These are phyloP conservation scores for Chrysoporthe puriensis DNA, from an alignment of 2,329 filamentous ascomycete genomes.

Conservation along the genomic window DNA sequence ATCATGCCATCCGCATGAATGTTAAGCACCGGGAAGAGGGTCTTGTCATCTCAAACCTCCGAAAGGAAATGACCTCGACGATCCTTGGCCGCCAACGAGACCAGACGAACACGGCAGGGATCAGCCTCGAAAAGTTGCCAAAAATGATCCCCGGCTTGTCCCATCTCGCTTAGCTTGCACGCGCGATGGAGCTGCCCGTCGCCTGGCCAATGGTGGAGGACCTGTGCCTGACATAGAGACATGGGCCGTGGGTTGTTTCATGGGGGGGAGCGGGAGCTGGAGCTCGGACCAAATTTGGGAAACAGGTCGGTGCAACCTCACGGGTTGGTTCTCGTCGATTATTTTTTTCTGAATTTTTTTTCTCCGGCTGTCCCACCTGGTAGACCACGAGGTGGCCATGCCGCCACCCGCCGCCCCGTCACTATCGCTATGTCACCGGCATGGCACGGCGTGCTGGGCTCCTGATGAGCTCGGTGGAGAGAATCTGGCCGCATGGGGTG, in stretches of 20 bases:
- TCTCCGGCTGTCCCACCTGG: slow-evolving; percentile 1
- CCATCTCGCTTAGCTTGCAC: slow-evolving; percentile 11
- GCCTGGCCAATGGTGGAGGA: neutral
- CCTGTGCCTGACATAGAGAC: slow-evolving; percentile 1
- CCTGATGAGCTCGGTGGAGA: neutral
- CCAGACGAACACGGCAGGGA: slow-evolving; percentile 17
- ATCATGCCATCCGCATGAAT: neutral
- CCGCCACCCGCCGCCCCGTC: neutral
- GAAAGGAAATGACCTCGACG: neutral
- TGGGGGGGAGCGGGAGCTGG: neutral
- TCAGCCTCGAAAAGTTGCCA: slow-evolving; percentile 12
- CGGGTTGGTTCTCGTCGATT: neutral
- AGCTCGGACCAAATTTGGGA: neutral
- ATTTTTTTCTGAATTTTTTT: neutral
- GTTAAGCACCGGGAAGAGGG: neutral
- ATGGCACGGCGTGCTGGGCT: neutral
- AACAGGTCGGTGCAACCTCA: neutral
- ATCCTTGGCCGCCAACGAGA: slow-evolving; percentile 16
- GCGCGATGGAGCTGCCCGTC: slow-evolving; percentile 2
- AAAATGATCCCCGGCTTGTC: slow-evolving; percentile 13
- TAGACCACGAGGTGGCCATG: slow-evolving; percentile 1
- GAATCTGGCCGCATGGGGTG: neutral
- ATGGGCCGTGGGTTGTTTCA: slow-evolving; percentile 3
- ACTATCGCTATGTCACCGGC: neutral
- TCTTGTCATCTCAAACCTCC: slow-evolving; percentile 12